Evolutionary conservation across 2,329 filamentous ascomycete species (phyloP), one percentile per base, ranked within the genome.

Genomic region (Calonectria crousiana): DNA sequence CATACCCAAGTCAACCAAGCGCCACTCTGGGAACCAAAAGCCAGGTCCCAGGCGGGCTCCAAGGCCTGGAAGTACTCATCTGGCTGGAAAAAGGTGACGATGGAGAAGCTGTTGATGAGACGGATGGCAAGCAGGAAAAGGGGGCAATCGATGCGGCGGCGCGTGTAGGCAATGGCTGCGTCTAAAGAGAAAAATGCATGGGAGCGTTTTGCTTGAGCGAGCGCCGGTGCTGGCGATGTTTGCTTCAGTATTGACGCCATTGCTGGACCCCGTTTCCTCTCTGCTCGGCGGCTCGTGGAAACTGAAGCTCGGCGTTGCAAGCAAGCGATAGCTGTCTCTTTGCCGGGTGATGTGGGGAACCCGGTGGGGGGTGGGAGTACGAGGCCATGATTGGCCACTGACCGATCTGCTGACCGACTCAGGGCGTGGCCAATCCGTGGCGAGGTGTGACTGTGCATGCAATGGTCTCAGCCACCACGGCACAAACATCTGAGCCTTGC

Each of bases 11-110:
- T 99, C 81, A 98, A 90, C 95, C 96, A 99, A 34, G 96, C 95
- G 75, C 94, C 94, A 84, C 93, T 94, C 18, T 89, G 83, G 3
- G 87, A 82, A 28, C 96, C 96, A 88, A 98, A 98, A 4, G 94
- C 94, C 70, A 97, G 89, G 80, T 93, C 89, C 96, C 96, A 98
- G 78, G 97, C 97, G 68, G 97, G 96, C 86, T 99, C 97, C 56
- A 98, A 90, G 1, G 95, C 94, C 83, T 99, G 97, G 82, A 97
- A 99, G 87, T 95, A 98, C 85, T 99, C 97, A 87, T 99, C 97
- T 34, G 97, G 97, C 85, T 99, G 97, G 86, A 99, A 99, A 84
- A 98, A 99, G 26, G 97, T 98, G 77, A 91, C 89, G 72, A 97
- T 88, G 75, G 89, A 92, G 79, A 97, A 88, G 38, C 95, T 93